A percentile compares a stretch with the other conserved stretches of the same genome.
Evolutionary conservation across 192 early-diverging fungal genomes (phyloP).

Genomic region (Umbelopsis isabellina): DNA sequence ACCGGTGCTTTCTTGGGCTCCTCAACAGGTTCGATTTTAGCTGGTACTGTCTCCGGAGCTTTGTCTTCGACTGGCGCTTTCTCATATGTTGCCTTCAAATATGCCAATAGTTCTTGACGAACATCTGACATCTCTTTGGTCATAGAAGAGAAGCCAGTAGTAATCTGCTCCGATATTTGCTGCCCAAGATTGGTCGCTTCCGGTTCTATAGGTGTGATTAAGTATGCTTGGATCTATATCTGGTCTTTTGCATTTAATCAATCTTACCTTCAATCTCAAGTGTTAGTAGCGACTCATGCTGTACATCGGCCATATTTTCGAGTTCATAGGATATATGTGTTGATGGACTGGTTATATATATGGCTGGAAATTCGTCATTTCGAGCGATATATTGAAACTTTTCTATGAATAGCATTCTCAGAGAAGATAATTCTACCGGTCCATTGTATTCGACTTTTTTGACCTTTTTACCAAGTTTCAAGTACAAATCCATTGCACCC

Average conservation of each 20-base stretch:
- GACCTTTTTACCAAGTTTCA: constrained; percentile 60
- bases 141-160: background rate
- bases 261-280: constrained; percentile 49
- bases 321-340: constrained; percentile 63
- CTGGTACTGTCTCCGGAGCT: background rate
- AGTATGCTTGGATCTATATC: background rate
- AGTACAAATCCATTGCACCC: constrained; percentile 39
- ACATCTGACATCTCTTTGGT: constrained; percentile 10
- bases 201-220: too few relatives aligned
- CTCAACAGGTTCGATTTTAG: background rate
- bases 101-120: background rate
- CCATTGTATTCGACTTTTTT: constrained; percentile 56
- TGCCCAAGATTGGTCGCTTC: background rate
- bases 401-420: constrained; percentile 68
- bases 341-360: constrained; percentile 60
- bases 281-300: constrained; percentile 52
- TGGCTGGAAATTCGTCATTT: constrained; percentile 53
- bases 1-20: background rate
- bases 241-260: background rate
- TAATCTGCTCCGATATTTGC: background rate
- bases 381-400: constrained; percentile 62
- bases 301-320: constrained; percentile 61
- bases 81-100: background rate
- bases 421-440: constrained; percentile 44
- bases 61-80: background rate